A percentile compares a stretch with the other conserved stretches of the same genome.
Evolutionary conservation across 2,329 filamentous ascomycete genomes (phyloP).

Genomic region (Xylaria sp.): DNA sequence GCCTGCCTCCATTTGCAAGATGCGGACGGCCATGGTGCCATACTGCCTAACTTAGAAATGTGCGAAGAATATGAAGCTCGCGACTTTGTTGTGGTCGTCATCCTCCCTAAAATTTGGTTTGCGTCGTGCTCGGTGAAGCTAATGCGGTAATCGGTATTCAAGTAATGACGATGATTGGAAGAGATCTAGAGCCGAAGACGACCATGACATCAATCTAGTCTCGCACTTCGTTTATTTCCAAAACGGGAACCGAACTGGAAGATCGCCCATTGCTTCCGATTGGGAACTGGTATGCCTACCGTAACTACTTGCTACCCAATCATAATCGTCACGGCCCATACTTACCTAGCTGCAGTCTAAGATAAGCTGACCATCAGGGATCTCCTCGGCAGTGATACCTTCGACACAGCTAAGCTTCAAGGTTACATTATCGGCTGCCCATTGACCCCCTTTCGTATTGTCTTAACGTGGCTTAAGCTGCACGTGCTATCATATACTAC

Average conservation of each 20-base stretch:
- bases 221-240: slow-evolving; percentile 32
- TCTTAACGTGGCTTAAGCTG: background rate
- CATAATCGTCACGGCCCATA: background rate
- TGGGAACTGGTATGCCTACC: background rate
- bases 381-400: background rate
- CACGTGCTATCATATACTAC: background rate
- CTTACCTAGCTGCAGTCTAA: background rate
- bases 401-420: background rate
- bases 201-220: background rate
- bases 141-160: background rate
- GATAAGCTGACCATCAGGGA: background rate
- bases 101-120: background rate
- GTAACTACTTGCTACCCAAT: background rate
- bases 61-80: background rate
- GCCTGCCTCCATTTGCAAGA: background rate
- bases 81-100: background rate
- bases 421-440: background rate
- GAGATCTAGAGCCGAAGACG: slow-evolving; percentile 2
- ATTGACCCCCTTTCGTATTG: background rate
- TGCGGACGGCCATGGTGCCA: background rate
- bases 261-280: background rate
- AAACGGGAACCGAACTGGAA: slow-evolving; percentile 11
- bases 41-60: background rate
- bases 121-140: background rate
- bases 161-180: slow-evolving; percentile 5